Conservation (phyloP, 1,284 basidiomycete species). For the Porphyrellus sp. region DNA sequence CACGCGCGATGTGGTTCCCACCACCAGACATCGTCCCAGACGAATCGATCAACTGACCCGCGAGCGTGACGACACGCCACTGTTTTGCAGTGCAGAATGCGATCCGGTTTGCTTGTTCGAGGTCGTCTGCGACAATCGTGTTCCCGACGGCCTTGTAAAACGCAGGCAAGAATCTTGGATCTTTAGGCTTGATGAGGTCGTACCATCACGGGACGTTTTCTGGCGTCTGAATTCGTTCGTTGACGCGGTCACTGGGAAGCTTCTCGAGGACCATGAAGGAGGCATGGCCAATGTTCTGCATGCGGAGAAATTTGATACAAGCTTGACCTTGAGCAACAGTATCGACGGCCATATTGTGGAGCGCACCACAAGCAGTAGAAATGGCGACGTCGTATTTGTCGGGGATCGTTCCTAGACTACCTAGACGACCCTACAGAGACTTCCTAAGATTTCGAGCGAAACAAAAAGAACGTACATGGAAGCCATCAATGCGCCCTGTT, state of each 20-base stretch:
- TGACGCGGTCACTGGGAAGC: constrained; percentile 52
- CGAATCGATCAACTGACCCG: constrained; percentile 92
- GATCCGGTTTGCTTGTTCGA: constrained; percentile 93
- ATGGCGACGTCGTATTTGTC: constrained; percentile 97
- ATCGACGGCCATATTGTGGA: constrained; percentile 94
- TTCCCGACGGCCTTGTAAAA: constrained; percentile 91
- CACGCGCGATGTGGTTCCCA: constrained; percentile 74
- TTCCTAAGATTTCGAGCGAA: neutral
- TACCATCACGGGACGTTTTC: constrained; percentile 91
- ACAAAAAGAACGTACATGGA: constrained; percentile 65
- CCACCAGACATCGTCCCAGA: constrained; percentile 99
- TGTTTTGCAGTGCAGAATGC: constrained; percentile 76
- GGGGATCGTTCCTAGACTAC: constrained; percentile 90
- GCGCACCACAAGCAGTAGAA: constrained; percentile 83
- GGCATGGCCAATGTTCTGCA: constrained; percentile 88
- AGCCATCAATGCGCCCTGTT: constrained; percentile 81
- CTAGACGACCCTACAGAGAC: constrained; percentile 80
- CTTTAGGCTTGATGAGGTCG: constrained; percentile 92
- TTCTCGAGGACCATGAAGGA: constrained; percentile 93
- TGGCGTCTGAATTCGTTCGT: constrained; percentile 72
- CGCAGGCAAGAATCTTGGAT: constrained; percentile 77
- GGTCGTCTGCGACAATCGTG: constrained; percentile 87
- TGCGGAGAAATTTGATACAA: constrained; percentile 88
- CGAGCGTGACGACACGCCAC: constrained; percentile 94
- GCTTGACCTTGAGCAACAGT: constrained; percentile 85